Conservation (phyloP, 2,329 filamentous ascomycete genomes). For the Hypoxylon sp. region DNA sequence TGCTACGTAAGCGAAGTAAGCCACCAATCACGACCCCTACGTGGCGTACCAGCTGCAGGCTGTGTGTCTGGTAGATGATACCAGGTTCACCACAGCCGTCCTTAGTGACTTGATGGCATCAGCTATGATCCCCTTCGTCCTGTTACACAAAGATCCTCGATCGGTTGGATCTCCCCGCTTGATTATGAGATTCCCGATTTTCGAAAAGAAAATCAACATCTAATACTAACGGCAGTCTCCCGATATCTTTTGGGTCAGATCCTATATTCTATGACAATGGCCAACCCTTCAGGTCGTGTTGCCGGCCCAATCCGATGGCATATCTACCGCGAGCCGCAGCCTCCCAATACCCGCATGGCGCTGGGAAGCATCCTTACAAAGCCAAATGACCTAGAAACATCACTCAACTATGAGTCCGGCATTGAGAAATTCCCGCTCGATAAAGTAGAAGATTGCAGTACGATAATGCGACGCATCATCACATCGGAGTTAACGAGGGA, state of each 20-base stretch:
- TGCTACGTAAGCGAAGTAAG: not conserved
- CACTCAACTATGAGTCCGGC: slow-evolving; percentile 12
- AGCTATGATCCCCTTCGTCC: not conserved
- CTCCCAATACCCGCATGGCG: slow-evolving; percentile 12
- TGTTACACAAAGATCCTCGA: not conserved
- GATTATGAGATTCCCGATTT: not conserved
- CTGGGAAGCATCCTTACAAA: slow-evolving; percentile 22
- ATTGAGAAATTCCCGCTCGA: slow-evolving; percentile 3
- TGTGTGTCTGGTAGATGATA: not conserved
- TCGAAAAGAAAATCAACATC: not conserved
- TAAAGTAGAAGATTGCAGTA: slow-evolving; percentile 11
- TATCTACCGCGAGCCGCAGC: slow-evolving; percentile 16
- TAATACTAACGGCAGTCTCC: too few species aligned
- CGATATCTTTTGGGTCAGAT: not conserved
- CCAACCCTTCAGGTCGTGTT: slow-evolving; percentile 16
- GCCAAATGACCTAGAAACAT: slow-evolving; percentile 17
- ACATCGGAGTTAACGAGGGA: slow-evolving; percentile 13
- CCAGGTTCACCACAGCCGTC: not conserved
- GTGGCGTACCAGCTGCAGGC: not conserved
- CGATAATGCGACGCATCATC: slow-evolving; percentile 16
- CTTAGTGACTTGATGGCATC: not conserved
- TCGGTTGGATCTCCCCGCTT: not conserved
- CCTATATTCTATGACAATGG: slow-evolving; percentile 4
- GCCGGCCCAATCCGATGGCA: slow-evolving; percentile 22
- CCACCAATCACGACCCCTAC: not conserved